Evolutionary conservation across 1,284 basidiomycete species (phyloP), one percentile per base, ranked within the genome.

Genomic region (Cutaneotrichosporon cutaneum): DNA sequence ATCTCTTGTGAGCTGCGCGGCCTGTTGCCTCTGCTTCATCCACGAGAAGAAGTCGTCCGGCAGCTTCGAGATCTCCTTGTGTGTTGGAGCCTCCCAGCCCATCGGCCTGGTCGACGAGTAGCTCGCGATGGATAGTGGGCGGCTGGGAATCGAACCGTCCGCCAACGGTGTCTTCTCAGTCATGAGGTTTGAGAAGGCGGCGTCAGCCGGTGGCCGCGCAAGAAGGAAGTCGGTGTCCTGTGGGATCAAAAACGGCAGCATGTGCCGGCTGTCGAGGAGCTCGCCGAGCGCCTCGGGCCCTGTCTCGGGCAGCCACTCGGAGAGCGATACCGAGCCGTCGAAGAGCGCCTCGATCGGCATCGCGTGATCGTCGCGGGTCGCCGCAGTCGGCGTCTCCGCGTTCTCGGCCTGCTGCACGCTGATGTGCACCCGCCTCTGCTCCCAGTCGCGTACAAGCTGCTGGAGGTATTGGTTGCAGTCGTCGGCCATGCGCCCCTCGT

Each of bases 401-500:
- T 47, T 42, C 24, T 55, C 47, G 1, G 42, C 59, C 7, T 87
- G 87, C 73, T 90, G 87, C 7, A 91, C 88, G 4, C 89, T 89
- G 24, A 89, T 81, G 72, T 90, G 90, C 35, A 94, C 86, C 30
- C 91, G 83, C 76, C 90, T 88, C 61, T 90, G 82, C 79, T 96
- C 93, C 95, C 95, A 98, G 74, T 98, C 94, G 71, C 91, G 91
- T 77, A 96, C 93, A 13, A 97, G 81, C 72, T 97, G 94, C 4
- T 87, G 89, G 27, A 99, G 85, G 73, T 98, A 98, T 80, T 96
- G 92, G 53, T 86, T 81, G 72, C 94, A 98, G 76, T 99, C 95
- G 26, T 96, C 92, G 7, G 88, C 89, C 91, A 99, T 96, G 64
- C 85, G 85, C 2, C 86, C 83, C 80, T 99, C 95, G 72, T 90